phyloP scores from a whole-genome alignment of 176 grass and related monocot species.

The Aegilops umbellulata region DNA sequence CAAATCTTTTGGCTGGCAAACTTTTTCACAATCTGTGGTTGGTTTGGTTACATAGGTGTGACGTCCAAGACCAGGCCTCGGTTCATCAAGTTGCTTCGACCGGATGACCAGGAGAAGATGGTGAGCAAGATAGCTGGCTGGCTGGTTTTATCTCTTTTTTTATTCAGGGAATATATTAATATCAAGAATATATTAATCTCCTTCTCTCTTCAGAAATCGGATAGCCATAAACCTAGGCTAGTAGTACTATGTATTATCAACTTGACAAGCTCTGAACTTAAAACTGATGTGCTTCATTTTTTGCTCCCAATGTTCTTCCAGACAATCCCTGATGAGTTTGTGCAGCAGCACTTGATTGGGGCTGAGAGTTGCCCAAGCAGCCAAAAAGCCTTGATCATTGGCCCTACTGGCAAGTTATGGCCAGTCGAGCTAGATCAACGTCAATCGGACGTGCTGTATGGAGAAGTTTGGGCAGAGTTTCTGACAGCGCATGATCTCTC shows the following conservation, averaged over 20 bases:
- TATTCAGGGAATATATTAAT: too few relatives aligned
- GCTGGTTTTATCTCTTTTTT: too few relatives aligned
- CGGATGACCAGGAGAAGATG: conserved; percentile 28
- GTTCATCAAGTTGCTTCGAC: conserved; percentile 23
- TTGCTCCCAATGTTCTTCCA: neutral
- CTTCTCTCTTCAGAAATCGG: neutral
- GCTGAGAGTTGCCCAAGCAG: neutral
- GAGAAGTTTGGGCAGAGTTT: conserved; percentile 21
- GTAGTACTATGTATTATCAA: neutral
- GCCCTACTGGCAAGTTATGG: conserved; percentile 26
- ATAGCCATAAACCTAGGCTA: neutral
- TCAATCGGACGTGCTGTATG: neutral
- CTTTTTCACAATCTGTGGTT: neutral
- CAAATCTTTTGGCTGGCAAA: too few relatives aligned
- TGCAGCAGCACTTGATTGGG: conserved; percentile 27
- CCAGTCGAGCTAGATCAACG: neutral
- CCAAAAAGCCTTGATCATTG: conserved; percentile 6
- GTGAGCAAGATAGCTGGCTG: neutral
- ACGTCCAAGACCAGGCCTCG: conserved; percentile 17
- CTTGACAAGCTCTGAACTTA: neutral
- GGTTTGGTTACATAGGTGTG: conserved; percentile 11
- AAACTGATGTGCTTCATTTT: neutral
- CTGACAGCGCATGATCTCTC: conserved; percentile 20
- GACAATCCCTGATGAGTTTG: conserved; percentile 33
- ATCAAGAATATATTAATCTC: neutral